Base-by-base conservation (phyloP, 2,329 filamentous ascomycete genomes). In the Sclerotinia spermophila region DNA sequence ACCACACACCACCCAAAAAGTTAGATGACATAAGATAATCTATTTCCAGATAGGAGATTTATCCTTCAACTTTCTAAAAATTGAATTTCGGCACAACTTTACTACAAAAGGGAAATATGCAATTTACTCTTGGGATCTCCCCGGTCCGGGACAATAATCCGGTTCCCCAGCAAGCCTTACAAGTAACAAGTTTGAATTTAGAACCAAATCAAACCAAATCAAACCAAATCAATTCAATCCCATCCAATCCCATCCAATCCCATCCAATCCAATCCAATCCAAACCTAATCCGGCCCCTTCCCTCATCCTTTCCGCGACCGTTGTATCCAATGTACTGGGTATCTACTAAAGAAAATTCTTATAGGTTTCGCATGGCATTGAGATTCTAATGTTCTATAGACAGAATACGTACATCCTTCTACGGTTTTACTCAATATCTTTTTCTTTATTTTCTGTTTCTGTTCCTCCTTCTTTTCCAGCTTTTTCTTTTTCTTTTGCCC, bases 1-100 rank as follows among this genome's bases (percentile, higher is more conserved):
- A 61, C 8, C 38, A 24, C 38, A 58, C 45, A 51, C 48, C 48
- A 51, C 7, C n/a, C 21, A 51, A 6, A 45, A 30, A 33, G 21
- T 11, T n/a, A 19, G 30, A 64, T 64, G 42, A 48, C 60, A 64
- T 64, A n/a, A 64, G 60, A 64, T 48, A n/a, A 27, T 64, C 60
- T 64, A 64, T 64, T 64, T 64, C 42, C 42, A 64, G 27, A 64
- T 35, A 64, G 27, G 60, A 62, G 27, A 62, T 21, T 8, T 51
- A 27, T 45, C 24, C 56, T 7, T 24, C 33, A 33, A 24, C 21
- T 35, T 8, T 48, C 60, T 64, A 64, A 64, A 48, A 64, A 64
- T 48, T 35, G 40, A 21, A 64, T 64, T 17, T 30, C 11, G 24
- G 2, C 24, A 38, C 56, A 17, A 10, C 40, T 17, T 38, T 17